These are phyloP conservation scores for Aureobasidium sp. DNA, from an alignment of 2,329 filamentous ascomycete genomes.

Conservation along the genomic window DNA sequence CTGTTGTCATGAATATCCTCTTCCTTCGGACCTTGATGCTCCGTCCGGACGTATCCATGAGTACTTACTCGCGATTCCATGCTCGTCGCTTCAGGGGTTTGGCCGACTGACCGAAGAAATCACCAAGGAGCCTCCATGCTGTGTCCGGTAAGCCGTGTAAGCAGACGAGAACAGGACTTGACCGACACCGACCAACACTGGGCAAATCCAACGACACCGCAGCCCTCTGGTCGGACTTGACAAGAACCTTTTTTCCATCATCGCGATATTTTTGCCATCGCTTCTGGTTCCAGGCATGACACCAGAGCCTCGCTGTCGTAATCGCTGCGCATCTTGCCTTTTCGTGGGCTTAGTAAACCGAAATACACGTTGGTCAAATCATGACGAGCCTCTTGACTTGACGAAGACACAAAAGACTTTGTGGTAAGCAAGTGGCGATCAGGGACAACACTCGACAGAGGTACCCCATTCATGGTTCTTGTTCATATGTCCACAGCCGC, in stretches of 20 bases:
- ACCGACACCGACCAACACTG: not conserved
- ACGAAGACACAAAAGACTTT: not conserved
- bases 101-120: not conserved
- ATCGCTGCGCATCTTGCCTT: not conserved
- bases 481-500: not conserved
- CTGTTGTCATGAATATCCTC: not conserved
- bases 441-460: not conserved
- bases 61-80: not conserved
- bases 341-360: not conserved
- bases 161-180: not conserved
- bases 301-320: not conserved
- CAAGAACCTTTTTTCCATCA: too few species aligned
- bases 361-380: too few species aligned
- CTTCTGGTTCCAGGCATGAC: not conserved
- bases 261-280: not conserved
- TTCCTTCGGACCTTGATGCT: not conserved
- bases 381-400: not conserved
- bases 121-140: not conserved
- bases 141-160: not conserved
- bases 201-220: not conserved
- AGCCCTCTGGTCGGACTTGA: not conserved
- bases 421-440: not conserved
- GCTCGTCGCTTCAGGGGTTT: not conserved
- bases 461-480: not conserved
- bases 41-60: not conserved